These are phyloP conservation scores for Saturnispora galanensis DNA, from an alignment of 805 yeast genomes.

Conservation along the genomic window DNA sequence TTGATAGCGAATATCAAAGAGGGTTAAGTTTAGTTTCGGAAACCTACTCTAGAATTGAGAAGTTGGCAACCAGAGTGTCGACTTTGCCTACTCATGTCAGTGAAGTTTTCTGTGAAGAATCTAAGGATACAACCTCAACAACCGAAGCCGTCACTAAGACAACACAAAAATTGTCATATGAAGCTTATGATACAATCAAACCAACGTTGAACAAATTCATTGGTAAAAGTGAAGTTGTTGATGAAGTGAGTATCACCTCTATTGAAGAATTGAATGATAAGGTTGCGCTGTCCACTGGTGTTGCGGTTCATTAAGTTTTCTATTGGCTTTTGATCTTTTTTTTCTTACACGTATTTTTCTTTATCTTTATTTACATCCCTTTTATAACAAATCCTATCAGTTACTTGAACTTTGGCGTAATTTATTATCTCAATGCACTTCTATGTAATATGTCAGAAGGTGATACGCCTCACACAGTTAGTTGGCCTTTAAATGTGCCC, in stretches of 20 bases:
- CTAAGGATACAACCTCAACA: constrained; percentile 21
- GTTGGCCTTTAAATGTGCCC: no score
- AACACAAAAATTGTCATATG: constrained; percentile 28
- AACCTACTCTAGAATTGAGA: constrained; percentile 23
- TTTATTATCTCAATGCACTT: no score
- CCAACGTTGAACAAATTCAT: constrained; percentile 25
- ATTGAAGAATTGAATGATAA: constrained; percentile 3
- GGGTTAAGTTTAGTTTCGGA: constrained; percentile 16
- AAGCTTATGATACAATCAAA: constrained; percentile 26
- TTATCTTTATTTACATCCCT: no score
- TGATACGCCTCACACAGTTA: no score
- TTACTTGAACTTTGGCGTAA: no score
- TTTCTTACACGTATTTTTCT: not conserved
- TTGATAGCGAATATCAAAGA: constrained; percentile 21
- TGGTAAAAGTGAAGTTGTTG: constrained; percentile 12
- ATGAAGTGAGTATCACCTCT: not conserved
- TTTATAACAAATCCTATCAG: no score
- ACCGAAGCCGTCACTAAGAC: constrained; percentile 29
- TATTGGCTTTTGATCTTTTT: not conserved
- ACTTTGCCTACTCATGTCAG: constrained; percentile 25
- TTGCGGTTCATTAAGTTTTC: constrained; percentile 23
- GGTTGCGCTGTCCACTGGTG: constrained; percentile 11
- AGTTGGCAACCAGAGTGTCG: constrained; percentile 21
- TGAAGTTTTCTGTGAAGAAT: constrained; percentile 24
- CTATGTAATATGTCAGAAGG: no score